Conservation (phyloP, 2,329 filamentous ascomycete species). For the Chrysosporium queenslandicum region DNA sequence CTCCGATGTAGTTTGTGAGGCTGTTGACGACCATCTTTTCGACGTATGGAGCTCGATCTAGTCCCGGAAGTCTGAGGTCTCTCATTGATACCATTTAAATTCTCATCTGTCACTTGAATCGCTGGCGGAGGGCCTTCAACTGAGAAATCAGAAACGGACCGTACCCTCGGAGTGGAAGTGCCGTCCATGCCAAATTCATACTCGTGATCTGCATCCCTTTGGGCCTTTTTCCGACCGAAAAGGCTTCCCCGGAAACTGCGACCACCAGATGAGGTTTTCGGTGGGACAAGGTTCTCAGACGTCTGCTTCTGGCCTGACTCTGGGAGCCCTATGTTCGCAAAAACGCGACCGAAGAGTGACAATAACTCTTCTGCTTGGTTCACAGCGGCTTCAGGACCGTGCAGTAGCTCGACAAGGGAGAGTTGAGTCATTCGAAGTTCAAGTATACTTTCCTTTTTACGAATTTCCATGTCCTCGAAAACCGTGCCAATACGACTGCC, state of each 20-base stretch:
- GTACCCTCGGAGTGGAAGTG: slow-evolving; percentile 17
- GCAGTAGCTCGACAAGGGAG: slow-evolving; percentile 67
- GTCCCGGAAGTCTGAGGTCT: slow-evolving; percentile 16
- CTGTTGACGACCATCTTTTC: slow-evolving; percentile 15
- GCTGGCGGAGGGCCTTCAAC: slow-evolving; percentile 46
- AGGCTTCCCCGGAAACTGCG: slow-evolving; percentile 65
- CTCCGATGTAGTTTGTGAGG: slow-evolving; percentile 26
- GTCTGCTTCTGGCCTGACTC: slow-evolving; percentile 19
- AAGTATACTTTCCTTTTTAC: slow-evolving; percentile 78
- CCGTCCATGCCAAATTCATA: slow-evolving; percentile 31
- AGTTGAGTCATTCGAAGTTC: slow-evolving; percentile 95
- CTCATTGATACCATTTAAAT: slow-evolving; percentile 26
- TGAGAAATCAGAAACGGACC: slow-evolving; percentile 20
- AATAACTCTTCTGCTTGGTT: slow-evolving; percentile 81
- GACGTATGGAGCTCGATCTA: slow-evolving; percentile 24
- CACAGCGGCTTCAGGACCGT: slow-evolving; percentile 75
- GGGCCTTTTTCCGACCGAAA: slow-evolving; percentile 54
- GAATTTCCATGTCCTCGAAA: slow-evolving; percentile 69
- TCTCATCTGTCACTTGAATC: slow-evolving; percentile 66
- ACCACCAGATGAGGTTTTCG: slow-evolving; percentile 59
- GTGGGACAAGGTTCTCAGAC: slow-evolving; percentile 43
- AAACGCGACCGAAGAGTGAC: slow-evolving; percentile 69
- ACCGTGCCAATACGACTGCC: background rate
- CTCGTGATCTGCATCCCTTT: slow-evolving; percentile 36
- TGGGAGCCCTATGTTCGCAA: slow-evolving; percentile 50